Percentiles rank a stretch among this genome's conserved stretches.
Conservation (phyloP, 331 rosid genomes). For the Quercus lobata region DNA sequence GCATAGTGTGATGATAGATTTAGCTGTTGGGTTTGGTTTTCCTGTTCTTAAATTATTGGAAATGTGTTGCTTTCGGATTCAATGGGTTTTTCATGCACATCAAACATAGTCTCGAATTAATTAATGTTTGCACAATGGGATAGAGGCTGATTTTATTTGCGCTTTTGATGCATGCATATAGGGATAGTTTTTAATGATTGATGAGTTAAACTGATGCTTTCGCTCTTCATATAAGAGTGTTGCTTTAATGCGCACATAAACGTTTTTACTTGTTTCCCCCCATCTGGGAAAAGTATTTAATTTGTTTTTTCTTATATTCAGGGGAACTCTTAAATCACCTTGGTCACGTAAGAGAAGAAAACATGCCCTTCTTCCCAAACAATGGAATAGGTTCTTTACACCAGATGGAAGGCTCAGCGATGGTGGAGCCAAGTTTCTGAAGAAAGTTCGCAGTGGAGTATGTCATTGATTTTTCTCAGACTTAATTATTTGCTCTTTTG, state of each 20-base stretch:
- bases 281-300: background rate
- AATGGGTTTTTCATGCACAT: background rate
- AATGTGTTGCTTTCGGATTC: background rate
- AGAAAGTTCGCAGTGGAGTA: conserved; percentile 96
- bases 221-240: background rate
- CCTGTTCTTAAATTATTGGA: too few species aligned
- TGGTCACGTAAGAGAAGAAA: conserved; percentile 98
- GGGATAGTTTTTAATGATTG: too few species aligned
- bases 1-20: too few species aligned
- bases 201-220: background rate
- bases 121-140: background rate
- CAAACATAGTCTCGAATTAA: background rate
- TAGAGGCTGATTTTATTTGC: background rate
- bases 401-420: conserved; percentile 81
- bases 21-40: too few species aligned
- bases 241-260: background rate
- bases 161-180: too few species aligned
- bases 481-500: conserved; percentile 2
- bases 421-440: conserved; percentile 83
- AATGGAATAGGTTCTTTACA: conserved; percentile 74
- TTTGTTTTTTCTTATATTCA: conserved; percentile 23
- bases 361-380: conserved; percentile 69
- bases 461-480: conserved; percentile 29
- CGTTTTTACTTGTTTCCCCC: background rate
- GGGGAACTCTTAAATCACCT: conserved; percentile 93